Evolutionary conservation across 768 basidiomycete genomes (phyloP).

Genomic region (Fomitopsis pulvina): DNA sequence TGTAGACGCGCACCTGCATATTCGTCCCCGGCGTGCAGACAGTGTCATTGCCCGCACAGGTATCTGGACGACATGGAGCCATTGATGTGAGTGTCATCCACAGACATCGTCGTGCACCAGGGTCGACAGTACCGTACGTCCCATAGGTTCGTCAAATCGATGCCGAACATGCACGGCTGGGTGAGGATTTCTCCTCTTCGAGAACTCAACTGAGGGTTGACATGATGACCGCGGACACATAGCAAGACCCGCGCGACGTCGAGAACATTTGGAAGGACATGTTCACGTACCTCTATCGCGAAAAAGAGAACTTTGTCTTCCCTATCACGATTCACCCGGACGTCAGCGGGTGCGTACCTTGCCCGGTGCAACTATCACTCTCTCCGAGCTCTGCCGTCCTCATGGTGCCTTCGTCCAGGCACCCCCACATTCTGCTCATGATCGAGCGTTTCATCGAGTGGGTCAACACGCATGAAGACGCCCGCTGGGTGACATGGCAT

Average conservation of each 20-base stretch:
- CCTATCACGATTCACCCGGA: constrained; percentile 79
- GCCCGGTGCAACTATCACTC: not conserved
- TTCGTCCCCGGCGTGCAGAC: too few species aligned
- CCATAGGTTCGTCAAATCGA: constrained; percentile 61
- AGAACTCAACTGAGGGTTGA: too few species aligned
- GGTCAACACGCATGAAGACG: constrained; percentile 62
- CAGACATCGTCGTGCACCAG: not conserved
- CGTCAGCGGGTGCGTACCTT: constrained; percentile 57
- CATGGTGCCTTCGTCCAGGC: constrained; percentile 25
- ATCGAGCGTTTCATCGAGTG: constrained; percentile 72
- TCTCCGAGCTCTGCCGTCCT: not conserved
- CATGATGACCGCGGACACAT: too few species aligned
- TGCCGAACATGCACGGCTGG: constrained; percentile 67
- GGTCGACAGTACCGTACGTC: not conserved
- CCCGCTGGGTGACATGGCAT: constrained; percentile 66
- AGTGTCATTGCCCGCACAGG: constrained; percentile 23
- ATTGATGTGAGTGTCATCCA: constrained; percentile 43
- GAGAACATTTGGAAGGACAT: constrained; percentile 74
- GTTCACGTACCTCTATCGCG: constrained; percentile 62
- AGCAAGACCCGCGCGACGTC: constrained; percentile 58
- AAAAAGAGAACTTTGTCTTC: constrained; percentile 60
- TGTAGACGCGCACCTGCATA: not conserved
- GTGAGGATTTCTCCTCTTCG: constrained; percentile 23
- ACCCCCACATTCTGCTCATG: constrained; percentile 70
- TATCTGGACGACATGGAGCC: constrained; percentile 71